Conservation (phyloP, 345 rosid species). For the Capsella bursapastoris region DNA sequence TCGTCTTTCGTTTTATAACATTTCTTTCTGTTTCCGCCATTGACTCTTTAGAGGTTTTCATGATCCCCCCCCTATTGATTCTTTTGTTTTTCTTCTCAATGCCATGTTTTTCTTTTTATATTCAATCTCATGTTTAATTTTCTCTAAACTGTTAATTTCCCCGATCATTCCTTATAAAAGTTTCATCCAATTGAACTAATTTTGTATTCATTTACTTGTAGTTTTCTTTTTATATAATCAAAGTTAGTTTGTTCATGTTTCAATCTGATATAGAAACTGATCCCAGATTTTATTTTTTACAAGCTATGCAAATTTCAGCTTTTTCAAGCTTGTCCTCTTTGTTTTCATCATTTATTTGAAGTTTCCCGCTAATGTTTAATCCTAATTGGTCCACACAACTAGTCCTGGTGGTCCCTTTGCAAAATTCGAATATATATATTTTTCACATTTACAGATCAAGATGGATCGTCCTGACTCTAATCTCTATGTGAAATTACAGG, state of each 20-base stretch:
- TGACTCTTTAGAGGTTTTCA: conserved; percentile 1
- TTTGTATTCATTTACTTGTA: too few relatives aligned
- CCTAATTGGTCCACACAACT: conserved; percentile 10
- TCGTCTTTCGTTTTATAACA: conserved; percentile 10
- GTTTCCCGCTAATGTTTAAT: conserved; percentile 33
- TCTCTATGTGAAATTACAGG: conserved; percentile 8
- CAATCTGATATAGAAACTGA: conserved; percentile 16
- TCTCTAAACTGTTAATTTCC: not conserved
- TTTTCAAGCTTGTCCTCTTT: not conserved
- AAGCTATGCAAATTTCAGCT: conserved; percentile 2
- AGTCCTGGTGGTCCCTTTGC: not conserved
- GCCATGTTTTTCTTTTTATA: not conserved
- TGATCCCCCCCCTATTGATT: not conserved
- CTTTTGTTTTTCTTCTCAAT: not conserved
- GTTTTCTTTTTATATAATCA: too few relatives aligned
- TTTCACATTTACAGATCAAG: not conserved
- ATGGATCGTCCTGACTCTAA: not conserved
- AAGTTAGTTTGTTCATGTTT: not conserved
- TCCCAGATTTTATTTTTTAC: not conserved
- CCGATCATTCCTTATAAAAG: conserved; percentile 14
- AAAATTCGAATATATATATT: conserved; percentile 14
- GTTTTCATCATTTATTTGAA: conserved; percentile 6
- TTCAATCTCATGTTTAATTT: not conserved
- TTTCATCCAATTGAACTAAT: not conserved
- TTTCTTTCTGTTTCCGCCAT: conserved; percentile 11